These are phyloP conservation scores for Fusarium sp. DNA, from an alignment of 2,329 filamentous ascomycete genomes.

Conservation along the genomic window DNA sequence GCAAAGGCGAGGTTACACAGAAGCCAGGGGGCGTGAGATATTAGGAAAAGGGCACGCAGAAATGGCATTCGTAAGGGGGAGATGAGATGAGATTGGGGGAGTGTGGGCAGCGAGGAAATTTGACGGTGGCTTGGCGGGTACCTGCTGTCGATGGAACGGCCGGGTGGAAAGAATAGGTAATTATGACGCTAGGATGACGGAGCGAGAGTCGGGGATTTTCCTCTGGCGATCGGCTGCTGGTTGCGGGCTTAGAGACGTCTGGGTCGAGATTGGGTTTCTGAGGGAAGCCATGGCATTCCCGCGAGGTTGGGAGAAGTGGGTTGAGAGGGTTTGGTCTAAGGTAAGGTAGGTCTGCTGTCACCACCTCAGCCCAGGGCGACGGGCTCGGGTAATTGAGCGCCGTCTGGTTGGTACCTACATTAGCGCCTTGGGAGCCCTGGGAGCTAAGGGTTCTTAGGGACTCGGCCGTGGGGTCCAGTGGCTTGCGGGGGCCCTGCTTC, in stretches of 20 bases:
- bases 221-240: constrained; percentile 12
- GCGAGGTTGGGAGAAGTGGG: constrained; percentile 11
- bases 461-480: constrained; percentile 33
- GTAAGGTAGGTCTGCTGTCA: constrained; percentile 14
- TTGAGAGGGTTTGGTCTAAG: constrained; percentile 15
- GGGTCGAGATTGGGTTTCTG: background rate
- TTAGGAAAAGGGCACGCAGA: constrained; percentile 8
- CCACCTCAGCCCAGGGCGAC: constrained; percentile 6
- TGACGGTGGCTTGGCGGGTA: constrained; percentile 40
- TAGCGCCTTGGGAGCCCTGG: constrained; percentile 42
- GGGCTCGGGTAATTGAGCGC: constrained; percentile 35
- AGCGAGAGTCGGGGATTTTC: constrained; percentile 5
- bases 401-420: constrained; percentile 46
- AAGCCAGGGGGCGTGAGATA: constrained; percentile 36
- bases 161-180: constrained; percentile 16
- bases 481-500: constrained; percentile 33
- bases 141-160: constrained; percentile 20
- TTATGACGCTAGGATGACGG: constrained; percentile 32
- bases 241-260: background rate
- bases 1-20: constrained; percentile 43
- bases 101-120: constrained; percentile 44
- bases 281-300: constrained; percentile 6
- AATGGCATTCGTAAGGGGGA: constrained; percentile 21
- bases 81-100: constrained; percentile 41
- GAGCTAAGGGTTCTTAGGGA: constrained; percentile 21